A percentile compares a stretch with the other conserved stretches of the same genome.
These are phyloP conservation scores for Balamuthia mandrillaris DNA, from an alignment of 208 protist species.

Conservation along the genomic window DNA sequence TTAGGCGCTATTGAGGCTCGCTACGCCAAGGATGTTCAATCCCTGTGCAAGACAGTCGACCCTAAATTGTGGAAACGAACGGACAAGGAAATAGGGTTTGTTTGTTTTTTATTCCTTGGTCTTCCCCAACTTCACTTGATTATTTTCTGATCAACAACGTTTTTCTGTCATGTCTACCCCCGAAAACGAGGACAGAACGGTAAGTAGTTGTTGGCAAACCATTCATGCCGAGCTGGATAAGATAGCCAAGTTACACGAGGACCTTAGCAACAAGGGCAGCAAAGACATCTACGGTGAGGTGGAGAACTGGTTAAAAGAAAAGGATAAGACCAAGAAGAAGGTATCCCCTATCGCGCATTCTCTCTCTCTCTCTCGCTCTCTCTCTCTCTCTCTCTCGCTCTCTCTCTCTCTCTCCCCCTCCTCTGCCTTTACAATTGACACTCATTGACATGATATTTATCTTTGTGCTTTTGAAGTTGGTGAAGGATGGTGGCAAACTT, in stretches of 20 bases:
- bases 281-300: background rate
- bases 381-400: background rate
- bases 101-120: background rate
- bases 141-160: background rate
- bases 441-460: background rate
- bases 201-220: background rate
- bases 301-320: conserved; percentile 1
- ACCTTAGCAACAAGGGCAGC: background rate
- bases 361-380: background rate
- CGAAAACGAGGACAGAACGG: background rate
- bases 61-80: conserved; percentile 5
- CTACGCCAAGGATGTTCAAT: background rate
- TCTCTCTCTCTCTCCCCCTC: background rate
- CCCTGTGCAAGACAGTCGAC: background rate
- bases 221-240: conserved; percentile 13
- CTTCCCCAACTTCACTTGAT: background rate
- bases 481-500: background rate
- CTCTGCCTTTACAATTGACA: background rate
- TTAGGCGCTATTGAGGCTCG: background rate
- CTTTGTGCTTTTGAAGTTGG: background rate
- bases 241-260: conserved; percentile 11
- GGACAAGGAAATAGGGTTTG: conserved; percentile 7
- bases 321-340: conserved; percentile 21
- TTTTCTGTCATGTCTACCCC: background rate
- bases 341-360: background rate